Conservation (phyloP, 2,329 filamentous ascomycete genomes). For the Lojkania enalia region DNA sequence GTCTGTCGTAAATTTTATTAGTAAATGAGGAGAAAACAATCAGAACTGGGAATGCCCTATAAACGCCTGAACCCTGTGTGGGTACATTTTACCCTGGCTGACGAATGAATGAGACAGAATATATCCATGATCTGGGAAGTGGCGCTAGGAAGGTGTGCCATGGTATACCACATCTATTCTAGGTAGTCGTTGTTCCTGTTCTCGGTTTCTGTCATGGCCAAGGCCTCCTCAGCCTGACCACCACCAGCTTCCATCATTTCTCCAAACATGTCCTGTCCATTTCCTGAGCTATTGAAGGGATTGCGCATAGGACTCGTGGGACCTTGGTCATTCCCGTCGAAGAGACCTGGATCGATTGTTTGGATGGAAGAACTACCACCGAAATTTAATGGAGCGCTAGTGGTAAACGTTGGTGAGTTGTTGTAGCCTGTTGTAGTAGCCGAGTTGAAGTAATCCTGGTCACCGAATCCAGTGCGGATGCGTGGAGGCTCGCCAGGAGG, state of each 20-base stretch:
- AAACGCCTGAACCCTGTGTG: too few relatives aligned
- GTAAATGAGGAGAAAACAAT: too few relatives aligned
- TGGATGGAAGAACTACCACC: constrained; percentile 33
- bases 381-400: constrained; percentile 34
- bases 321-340: constrained; percentile 35
- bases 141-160: not conserved
- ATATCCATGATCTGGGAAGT: too few relatives aligned
- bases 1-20: too few relatives aligned
- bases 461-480: constrained; percentile 28
- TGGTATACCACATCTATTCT: not conserved
- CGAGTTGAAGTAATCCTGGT: constrained; percentile 39
- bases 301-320: constrained; percentile 41
- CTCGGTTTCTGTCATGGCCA: constrained; percentile 43
- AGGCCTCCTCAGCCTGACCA: constrained; percentile 43
- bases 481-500: constrained; percentile 42
- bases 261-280: constrained; percentile 42
- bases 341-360: constrained; percentile 43
- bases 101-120: too few relatives aligned
- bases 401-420: constrained; percentile 41
- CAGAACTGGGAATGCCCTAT: too few relatives aligned
- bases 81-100: too few relatives aligned
- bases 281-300: constrained; percentile 43
- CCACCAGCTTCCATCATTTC: constrained; percentile 41
- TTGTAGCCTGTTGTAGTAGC: constrained; percentile 29
- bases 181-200: not conserved